phyloP scores from a whole-genome alignment of 768 basidiomycete species.

The Leccinum variicolor region DNA sequence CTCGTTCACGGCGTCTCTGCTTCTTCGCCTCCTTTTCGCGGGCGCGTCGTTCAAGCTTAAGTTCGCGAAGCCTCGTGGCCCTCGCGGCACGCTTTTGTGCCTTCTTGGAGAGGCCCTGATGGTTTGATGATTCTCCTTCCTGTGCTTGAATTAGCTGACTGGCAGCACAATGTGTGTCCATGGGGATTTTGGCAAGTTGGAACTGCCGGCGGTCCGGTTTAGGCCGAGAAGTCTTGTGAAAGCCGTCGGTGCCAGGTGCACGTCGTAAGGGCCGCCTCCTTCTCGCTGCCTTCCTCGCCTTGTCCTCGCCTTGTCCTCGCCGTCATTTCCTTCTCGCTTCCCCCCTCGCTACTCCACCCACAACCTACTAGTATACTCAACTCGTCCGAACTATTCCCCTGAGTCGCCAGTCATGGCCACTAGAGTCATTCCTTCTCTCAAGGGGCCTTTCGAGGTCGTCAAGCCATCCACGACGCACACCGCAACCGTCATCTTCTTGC shows the following conservation, averaged over 20 bases:
- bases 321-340: background rate
- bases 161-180: slow-evolving; percentile 14
- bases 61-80: slow-evolving; percentile 58
- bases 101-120: slow-evolving; percentile 62
- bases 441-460: slow-evolving; percentile 43
- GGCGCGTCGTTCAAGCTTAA: slow-evolving; percentile 72
- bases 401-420: slow-evolving; percentile 10
- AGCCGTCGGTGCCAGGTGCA: background rate
- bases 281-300: slow-evolving; percentile 2
- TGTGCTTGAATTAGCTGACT: slow-evolving; percentile 15
- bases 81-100: slow-evolving; percentile 76
- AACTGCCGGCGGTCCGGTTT: slow-evolving; percentile 19
- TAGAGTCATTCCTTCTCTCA: slow-evolving; percentile 18
- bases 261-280: background rate
- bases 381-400: background rate
- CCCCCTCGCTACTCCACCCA: background rate
- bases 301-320: too few species aligned
- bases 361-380: background rate
- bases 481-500: slow-evolving; percentile 85
- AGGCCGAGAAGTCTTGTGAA: slow-evolving; percentile 14
- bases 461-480: slow-evolving; percentile 63
- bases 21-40: slow-evolving; percentile 76
- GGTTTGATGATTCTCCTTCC: slow-evolving; percentile 11
- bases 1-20: slow-evolving; percentile 60
- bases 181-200: slow-evolving; percentile 8